These are phyloP conservation scores for Cutaneotrichosporon curvatum DNA, from an alignment of 1,284 basidiomycete genomes.

Conservation along the genomic window DNA sequence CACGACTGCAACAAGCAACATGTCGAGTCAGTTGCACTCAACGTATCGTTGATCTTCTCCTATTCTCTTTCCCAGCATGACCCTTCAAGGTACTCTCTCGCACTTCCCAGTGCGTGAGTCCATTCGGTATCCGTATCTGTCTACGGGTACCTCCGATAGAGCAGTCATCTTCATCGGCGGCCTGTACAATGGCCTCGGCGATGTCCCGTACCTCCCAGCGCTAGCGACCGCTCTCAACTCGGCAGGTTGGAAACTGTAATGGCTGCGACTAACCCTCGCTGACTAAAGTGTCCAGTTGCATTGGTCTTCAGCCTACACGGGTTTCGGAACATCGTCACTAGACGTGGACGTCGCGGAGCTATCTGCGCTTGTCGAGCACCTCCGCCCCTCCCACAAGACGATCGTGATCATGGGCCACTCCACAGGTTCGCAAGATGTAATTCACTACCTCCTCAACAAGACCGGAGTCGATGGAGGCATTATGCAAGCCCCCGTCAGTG, in stretches of 20 bases:
- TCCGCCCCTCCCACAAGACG: slow-evolving; percentile 27
- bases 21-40: too few species aligned
- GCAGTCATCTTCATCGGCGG: slow-evolving; percentile 45
- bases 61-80: too few species aligned
- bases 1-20: too few species aligned
- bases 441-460: slow-evolving; percentile 35
- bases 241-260: slow-evolving; percentile 42
- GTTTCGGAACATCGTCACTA: slow-evolving; percentile 36
- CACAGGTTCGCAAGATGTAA: slow-evolving; percentile 46
- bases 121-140: slow-evolving; percentile 31
- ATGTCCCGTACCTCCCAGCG: slow-evolving; percentile 29
- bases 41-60: too few species aligned
- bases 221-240: slow-evolving; percentile 25
- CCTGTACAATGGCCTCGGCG: slow-evolving; percentile 37
- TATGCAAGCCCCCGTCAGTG: slow-evolving; percentile 45
- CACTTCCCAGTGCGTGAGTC: slow-evolving; percentile 2
- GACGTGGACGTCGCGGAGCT: slow-evolving; percentile 38
- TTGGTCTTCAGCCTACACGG: slow-evolving; percentile 39
- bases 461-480: slow-evolving; percentile 38
- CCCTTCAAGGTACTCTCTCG: too few species aligned
- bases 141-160: slow-evolving; percentile 26
- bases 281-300: slow-evolving; percentile 38
- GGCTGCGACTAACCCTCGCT: too few species aligned
- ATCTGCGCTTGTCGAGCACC: slow-evolving; percentile 31
- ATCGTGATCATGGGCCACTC: slow-evolving; percentile 45